Evolutionary conservation across 805 yeast genomes (phyloP), one percentile per base, ranked within the genome.

Genomic region (Metschnikowia santaceciliae): DNA sequence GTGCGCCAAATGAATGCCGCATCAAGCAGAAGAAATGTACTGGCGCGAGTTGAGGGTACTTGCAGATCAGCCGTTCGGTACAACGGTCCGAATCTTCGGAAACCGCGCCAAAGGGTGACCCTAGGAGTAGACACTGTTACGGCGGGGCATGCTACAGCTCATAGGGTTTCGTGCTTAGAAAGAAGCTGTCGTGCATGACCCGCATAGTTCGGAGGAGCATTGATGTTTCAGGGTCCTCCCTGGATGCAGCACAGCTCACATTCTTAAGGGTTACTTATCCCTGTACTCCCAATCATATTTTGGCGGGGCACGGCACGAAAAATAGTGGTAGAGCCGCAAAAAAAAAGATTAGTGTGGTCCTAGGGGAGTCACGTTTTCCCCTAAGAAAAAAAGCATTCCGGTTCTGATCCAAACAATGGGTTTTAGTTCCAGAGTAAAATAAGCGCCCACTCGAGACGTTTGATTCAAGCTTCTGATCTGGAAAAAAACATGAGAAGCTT

Each of bases 41-140:
- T 14, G 42, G 32, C 32, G 42, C 42, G 42, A 23, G 42, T 23
- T 39, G 42, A 22, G 13, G 42, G 32, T n/a, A 30, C 32, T 39
- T 39, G 42, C 42, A 39, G 42, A 20, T 39, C 32, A 39, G 42
- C 42, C 42, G 42, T 39, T 39, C 32, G 42, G 32, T 23, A 15
- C 42, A 39, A 39, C 32, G 32, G 32, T 23, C 42, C 32, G 42
- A 39, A 22, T 11, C 42, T n/a, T 39, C 42, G 42, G 42, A 14
- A n/a, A 6, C 22, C 32, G 32, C 42, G 42, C 42, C 32, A 14
- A 39, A 22, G 32, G 30, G 17, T 23, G 30, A 23, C 19, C 42
- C 5, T 39, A 14, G 32, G 32, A 6, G 42, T 23, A 23, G n/a
- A 22, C 32, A 13, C 17, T 23, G 32, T 22, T 39, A 23, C 32